A percentile compares a stretch with the other conserved stretches of the same genome.
phyloP scores from a whole-genome alignment of 2,329 filamentous ascomycete species.

The Pleurostoma richardsiae region DNA sequence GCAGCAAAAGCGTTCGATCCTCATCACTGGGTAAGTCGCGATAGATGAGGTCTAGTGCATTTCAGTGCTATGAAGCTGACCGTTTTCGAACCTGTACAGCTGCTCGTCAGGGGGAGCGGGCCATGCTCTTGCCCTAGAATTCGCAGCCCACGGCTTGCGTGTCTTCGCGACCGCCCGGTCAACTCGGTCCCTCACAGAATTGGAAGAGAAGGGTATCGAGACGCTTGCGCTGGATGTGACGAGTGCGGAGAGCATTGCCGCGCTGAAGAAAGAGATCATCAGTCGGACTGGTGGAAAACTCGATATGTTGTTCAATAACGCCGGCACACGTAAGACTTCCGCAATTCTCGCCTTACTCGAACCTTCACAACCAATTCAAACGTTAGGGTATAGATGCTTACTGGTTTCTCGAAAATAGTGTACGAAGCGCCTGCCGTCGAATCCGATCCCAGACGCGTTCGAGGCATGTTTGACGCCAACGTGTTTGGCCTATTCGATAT shows the following conservation, averaged over 20 bases:
- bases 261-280: background rate
- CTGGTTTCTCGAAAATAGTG: conserved; percentile 4
- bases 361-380: background rate
- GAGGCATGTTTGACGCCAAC: conserved; percentile 2
- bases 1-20: background rate
- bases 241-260: background rate
- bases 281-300: background rate
- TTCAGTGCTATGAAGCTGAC: background rate
- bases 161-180: conserved; percentile 6
- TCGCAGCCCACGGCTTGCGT: conserved; percentile 9
- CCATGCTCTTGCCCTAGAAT: conserved; percentile 9
- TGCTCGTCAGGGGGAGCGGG: conserved; percentile 10
- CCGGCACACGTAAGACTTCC: conserved; percentile 5
- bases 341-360: background rate
- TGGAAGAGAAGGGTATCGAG: background rate
- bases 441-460: conserved; percentile 2
- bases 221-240: background rate
- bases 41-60: background rate
- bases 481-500: conserved; percentile 4
- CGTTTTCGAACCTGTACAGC: background rate
- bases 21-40: background rate
- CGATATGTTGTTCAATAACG: conserved; percentile 1
- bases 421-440: conserved; percentile 7
- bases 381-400: background rate
- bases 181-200: background rate